These are phyloP conservation scores for Tetrahymena elliotti DNA, from an alignment of 73 alveolate genomes.

Conservation along the genomic window DNA sequence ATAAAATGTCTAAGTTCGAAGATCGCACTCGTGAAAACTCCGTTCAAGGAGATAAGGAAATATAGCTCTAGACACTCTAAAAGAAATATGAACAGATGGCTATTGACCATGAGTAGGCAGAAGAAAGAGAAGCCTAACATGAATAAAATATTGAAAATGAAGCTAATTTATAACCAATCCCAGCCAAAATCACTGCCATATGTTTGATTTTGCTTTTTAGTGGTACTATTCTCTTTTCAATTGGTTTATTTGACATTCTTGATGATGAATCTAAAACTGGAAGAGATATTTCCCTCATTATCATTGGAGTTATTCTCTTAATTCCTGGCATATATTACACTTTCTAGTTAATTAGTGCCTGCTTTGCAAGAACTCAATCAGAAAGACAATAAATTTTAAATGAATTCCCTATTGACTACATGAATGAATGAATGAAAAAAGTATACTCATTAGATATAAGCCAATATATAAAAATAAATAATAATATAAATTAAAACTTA, in stretches of 20 bases:
- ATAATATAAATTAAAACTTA: too few species aligned
- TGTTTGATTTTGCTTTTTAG: background rate
- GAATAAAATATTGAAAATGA: background rate
- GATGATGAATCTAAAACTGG: background rate
- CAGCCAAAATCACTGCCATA: background rate
- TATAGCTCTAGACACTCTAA: background rate
- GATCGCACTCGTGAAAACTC: background rate
- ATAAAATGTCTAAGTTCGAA: background rate
- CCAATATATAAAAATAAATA: too few species aligned
- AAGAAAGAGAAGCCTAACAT: background rate
- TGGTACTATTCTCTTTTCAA: background rate
- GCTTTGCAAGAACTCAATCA: background rate
- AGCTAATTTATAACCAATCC: background rate
- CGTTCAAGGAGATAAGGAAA: background rate
- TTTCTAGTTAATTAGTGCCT: background rate
- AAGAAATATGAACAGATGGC: background rate
- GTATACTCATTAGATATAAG: too few species aligned
- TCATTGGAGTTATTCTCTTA: background rate
- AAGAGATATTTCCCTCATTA: background rate
- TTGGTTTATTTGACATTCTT: background rate
- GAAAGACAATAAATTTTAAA: background rate
- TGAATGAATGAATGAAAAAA: background rate
- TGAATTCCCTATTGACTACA: background rate
- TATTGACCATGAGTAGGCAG: background rate
- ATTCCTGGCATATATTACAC: background rate